Percentiles rank a stretch among this genome's conserved stretches.
Conservation (phyloP, 2,329 filamentous ascomycete species). For the Fusarium sp. region DNA sequence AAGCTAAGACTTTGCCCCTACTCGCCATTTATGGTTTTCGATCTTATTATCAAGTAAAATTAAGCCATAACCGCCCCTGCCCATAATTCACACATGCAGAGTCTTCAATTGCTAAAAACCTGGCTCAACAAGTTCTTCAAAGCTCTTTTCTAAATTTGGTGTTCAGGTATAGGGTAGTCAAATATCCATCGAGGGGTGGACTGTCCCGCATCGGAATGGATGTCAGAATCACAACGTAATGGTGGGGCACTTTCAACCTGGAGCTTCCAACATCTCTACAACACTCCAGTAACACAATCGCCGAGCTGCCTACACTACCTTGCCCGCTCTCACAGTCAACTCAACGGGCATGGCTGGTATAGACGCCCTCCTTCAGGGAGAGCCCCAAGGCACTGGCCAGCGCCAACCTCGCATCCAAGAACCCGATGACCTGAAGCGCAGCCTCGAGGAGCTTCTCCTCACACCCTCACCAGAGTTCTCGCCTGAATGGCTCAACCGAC, state of each 20-base stretch:
- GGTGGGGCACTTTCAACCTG: constrained; percentile 39
- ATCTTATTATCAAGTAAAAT: neutral
- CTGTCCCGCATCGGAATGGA: constrained; percentile 18
- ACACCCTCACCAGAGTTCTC: constrained; percentile 82
- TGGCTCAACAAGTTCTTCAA: neutral
- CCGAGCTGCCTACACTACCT: constrained; percentile 6
- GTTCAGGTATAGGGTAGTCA: constrained; percentile 19
- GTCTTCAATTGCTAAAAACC: neutral
- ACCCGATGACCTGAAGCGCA: constrained; percentile 69
- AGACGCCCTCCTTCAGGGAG: constrained; percentile 46
- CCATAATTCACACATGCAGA: neutral
- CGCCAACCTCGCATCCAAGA: constrained; percentile 49
- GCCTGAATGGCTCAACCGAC: constrained; percentile 81
- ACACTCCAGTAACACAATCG: neutral
- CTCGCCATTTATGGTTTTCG: neutral
- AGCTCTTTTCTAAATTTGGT: neutral
- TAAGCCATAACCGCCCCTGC: neutral
- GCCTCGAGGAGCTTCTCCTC: constrained; percentile 79
- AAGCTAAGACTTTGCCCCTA: neutral
- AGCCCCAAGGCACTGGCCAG: constrained; percentile 21
- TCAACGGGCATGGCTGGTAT: constrained; percentile 46
- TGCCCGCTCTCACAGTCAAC: constrained; percentile 7
- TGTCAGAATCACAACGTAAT: constrained; percentile 36
- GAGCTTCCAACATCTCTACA: constrained; percentile 32
- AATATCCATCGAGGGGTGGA: constrained; percentile 7